Conservation (phyloP, 176 grass and related monocot species). For the Oryza punctata region DNA sequence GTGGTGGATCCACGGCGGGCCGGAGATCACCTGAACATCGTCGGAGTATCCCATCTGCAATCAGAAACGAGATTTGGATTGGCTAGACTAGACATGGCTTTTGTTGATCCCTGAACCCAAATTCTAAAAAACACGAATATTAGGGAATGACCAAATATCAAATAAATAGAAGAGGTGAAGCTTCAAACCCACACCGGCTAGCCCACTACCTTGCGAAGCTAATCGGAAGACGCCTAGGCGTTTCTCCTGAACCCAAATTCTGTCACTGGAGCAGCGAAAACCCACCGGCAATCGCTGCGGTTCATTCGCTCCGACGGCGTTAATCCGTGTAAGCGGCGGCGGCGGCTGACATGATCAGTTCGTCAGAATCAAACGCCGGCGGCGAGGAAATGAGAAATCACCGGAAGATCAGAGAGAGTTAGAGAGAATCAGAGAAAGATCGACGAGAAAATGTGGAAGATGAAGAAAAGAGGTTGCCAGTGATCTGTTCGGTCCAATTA, state of each 20-base stretch:
- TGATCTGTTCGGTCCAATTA: background rate
- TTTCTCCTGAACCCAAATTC: background rate
- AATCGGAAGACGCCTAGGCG: too few relatives aligned
- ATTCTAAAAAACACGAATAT: too few relatives aligned
- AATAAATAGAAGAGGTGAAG: too few relatives aligned
- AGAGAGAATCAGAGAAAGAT: background rate
- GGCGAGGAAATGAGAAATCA: too few relatives aligned
- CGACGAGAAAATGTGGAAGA: background rate
- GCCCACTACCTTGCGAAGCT: too few relatives aligned
- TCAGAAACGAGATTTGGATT: background rate
- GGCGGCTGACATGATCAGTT: background rate
- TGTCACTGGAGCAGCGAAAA: background rate
- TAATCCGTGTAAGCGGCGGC: too few relatives aligned
- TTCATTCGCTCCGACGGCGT: background rate
- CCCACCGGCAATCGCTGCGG: background rate
- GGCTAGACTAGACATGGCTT: background rate
- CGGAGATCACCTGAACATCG: background rate
- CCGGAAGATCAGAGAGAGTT: background rate
- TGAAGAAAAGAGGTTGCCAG: too few relatives aligned
- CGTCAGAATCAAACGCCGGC: background rate
- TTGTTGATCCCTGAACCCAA: background rate
- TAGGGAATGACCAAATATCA: too few relatives aligned
- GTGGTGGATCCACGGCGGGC: background rate
- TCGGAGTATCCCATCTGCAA: background rate
- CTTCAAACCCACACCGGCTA: too few relatives aligned